phyloP scores from a whole-genome alignment of 2,329 filamentous ascomycete genomes.

The Exserohilum turcica region DNA sequence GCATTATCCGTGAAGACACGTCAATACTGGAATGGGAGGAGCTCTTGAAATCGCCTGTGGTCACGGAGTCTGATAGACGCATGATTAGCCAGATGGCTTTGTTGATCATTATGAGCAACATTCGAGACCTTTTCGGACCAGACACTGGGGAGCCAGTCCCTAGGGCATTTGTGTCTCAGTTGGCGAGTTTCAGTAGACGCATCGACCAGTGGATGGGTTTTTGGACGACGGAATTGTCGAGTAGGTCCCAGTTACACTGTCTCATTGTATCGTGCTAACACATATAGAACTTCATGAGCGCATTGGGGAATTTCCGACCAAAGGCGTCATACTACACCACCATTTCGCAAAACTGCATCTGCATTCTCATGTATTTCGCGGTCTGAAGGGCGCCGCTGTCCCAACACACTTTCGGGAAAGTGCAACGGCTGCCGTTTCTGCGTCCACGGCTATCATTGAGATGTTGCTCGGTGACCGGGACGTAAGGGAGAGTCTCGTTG shows the following conservation, averaged over 20 bases:
- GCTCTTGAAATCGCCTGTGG: conserved; percentile 58
- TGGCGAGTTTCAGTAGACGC: conserved; percentile 48
- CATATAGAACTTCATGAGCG: conserved; percentile 50
- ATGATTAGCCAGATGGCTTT: conserved; percentile 64
- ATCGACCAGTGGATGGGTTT: conserved; percentile 60
- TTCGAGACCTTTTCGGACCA: conserved; percentile 61
- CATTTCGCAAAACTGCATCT: conserved; percentile 61
- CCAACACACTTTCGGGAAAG: conserved; percentile 55
- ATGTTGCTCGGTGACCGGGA: conserved; percentile 53
- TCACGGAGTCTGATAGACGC: conserved; percentile 61
- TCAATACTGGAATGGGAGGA: conserved; percentile 63
- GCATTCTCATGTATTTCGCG: conserved; percentile 55
- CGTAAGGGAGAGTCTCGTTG: conserved; percentile 48
- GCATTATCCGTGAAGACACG: conserved; percentile 63
- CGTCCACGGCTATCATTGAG: conserved; percentile 54
- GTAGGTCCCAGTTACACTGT: conserved; percentile 32
- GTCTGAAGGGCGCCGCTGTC: conserved; percentile 55
- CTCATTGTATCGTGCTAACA: not conserved
- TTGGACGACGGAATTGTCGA: conserved; percentile 52
- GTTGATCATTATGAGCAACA: conserved; percentile 62
- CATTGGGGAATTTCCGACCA: conserved; percentile 56
- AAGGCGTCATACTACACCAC: conserved; percentile 59
- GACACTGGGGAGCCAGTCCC: conserved; percentile 60
- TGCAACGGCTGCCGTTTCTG: conserved; percentile 55
- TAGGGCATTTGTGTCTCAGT: conserved; percentile 58